Conservation (phyloP, 2,329 filamentous ascomycete genomes). For the Lasiodiplodia hormozganensis region DNA sequence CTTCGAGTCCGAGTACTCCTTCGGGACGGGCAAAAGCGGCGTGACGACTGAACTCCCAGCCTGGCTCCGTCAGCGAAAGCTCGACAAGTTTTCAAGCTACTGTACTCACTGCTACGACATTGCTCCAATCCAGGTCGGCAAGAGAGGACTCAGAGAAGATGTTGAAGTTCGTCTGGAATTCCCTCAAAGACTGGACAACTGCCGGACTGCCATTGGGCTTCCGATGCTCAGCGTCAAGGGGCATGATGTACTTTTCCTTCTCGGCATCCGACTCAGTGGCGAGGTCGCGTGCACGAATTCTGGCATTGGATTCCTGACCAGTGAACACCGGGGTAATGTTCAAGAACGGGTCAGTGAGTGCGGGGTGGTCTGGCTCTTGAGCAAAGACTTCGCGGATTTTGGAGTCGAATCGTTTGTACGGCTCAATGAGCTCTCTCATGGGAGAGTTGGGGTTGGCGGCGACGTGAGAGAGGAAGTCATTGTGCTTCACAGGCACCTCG, state of each 20-base stretch:
- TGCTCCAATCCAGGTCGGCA: conserved; percentile 78
- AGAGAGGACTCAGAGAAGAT: conserved; percentile 82
- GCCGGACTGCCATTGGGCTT: conserved; percentile 69
- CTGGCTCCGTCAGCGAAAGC: neutral
- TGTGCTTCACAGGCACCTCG: conserved; percentile 46
- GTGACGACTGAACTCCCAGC: conserved; percentile 84
- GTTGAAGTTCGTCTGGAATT: conserved; percentile 80
- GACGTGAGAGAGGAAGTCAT: conserved; percentile 61
- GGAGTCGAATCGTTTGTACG: conserved; percentile 72
- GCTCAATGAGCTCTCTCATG: conserved; percentile 66
- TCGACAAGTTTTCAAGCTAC: neutral
- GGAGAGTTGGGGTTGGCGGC: conserved; percentile 60
- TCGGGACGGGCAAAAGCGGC: conserved; percentile 70
- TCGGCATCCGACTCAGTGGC: conserved; percentile 65
- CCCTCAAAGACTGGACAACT: conserved; percentile 69
- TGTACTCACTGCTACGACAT: conserved; percentile 67
- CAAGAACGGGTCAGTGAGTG: conserved; percentile 63
- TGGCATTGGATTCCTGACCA: conserved; percentile 61
- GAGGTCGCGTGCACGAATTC: conserved; percentile 67
- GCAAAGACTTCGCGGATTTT: conserved; percentile 72
- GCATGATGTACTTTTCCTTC: conserved; percentile 72
- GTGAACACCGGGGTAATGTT: conserved; percentile 73
- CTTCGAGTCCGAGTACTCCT: conserved; percentile 54
- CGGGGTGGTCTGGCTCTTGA: conserved; percentile 67
- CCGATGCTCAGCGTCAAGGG: conserved; percentile 67